Conservation (phyloP, 2,329 filamentous ascomycete species). For the Thermomyces lanuginosus region DNA sequence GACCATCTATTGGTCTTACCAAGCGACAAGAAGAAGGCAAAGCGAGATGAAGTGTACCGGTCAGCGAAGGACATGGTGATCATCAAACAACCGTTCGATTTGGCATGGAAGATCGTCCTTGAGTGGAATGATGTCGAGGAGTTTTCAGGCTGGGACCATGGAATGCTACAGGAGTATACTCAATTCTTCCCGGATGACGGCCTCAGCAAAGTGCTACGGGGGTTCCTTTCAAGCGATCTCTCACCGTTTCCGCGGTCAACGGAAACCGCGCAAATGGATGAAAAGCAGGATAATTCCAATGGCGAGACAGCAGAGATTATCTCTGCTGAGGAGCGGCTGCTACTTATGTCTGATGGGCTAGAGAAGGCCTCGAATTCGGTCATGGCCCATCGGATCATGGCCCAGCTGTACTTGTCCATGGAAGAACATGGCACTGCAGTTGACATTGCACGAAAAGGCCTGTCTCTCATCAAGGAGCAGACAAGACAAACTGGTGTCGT, state of each 20-base stretch:
- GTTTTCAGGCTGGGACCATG: slow-evolving; percentile 60
- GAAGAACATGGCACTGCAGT: slow-evolving; percentile 74
- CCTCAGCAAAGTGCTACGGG: slow-evolving; percentile 63
- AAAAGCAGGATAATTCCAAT: slow-evolving; percentile 32
- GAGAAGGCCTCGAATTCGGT: slow-evolving; percentile 49
- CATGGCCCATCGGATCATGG: slow-evolving; percentile 68
- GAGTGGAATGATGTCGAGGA: slow-evolving; percentile 73
- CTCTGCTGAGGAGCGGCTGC: slow-evolving; percentile 59
- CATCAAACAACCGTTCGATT: slow-evolving; percentile 74
- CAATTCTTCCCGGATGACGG: slow-evolving; percentile 71
- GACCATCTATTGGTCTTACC: slow-evolving; percentile 59
- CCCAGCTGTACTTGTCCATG: slow-evolving; percentile 65
- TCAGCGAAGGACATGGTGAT: slow-evolving; percentile 87
- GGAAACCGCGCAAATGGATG: slow-evolving; percentile 32
- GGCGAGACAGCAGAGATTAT: slow-evolving; percentile 32
- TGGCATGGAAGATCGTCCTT: slow-evolving; percentile 81
- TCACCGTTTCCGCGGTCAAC: slow-evolving; percentile 55
- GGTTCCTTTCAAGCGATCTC: slow-evolving; percentile 64
- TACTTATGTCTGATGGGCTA: slow-evolving; percentile 65
- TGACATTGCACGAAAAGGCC: slow-evolving; percentile 61
- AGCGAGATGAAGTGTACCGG: slow-evolving; percentile 56
- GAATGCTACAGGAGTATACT: slow-evolving; percentile 65
- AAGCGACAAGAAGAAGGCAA: slow-evolving; percentile 48
- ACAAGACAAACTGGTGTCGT: slow-evolving; percentile 49
- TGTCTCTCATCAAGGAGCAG: slow-evolving; percentile 44